phyloP scores from a whole-genome alignment of 2,329 filamentous ascomycete genomes.

The Annulohypoxylon truncatum region DNA sequence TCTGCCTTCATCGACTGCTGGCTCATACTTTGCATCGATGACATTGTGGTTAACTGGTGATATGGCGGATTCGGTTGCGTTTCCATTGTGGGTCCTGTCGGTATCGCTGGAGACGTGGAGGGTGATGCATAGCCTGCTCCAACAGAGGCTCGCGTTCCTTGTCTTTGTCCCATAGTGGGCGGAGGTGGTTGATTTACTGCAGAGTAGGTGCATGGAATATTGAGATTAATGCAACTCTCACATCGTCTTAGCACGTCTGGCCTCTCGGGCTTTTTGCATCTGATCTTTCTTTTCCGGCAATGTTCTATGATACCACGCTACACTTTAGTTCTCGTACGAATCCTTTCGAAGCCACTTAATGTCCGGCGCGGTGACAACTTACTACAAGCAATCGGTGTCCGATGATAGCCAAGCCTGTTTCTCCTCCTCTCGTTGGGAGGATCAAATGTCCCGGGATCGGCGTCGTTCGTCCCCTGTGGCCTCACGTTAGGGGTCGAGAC shows the following conservation, averaged over 20 bases:
- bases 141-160: constrained; percentile 53
- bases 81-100: constrained; percentile 57
- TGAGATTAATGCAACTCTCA: constrained; percentile 91
- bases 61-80: constrained; percentile 56
- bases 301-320: constrained; percentile 72
- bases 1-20: constrained; percentile 57
- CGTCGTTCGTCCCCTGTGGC: constrained; percentile 54
- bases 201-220: constrained; percentile 93
- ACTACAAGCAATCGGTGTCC: constrained; percentile 96
- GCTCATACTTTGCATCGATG: constrained; percentile 59
- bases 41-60: constrained; percentile 56
- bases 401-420: constrained; percentile 95
- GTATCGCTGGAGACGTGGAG: constrained; percentile 62
- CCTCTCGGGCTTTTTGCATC: constrained; percentile 83
- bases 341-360: background rate
- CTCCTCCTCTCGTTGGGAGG: constrained; percentile 68
- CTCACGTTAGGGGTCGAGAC: constrained; percentile 63
- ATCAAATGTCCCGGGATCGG: constrained; percentile 52
- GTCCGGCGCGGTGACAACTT: constrained; percentile 58
- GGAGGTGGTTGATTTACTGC: constrained; percentile 80
- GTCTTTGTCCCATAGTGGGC: constrained; percentile 57
- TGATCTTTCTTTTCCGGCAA: constrained; percentile 91
- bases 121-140: constrained; percentile 57
- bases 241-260: constrained; percentile 82
- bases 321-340: constrained; percentile 32